Conservation (phyloP, 305 asterid genomes). For the Fraxinus sp. region DNA sequence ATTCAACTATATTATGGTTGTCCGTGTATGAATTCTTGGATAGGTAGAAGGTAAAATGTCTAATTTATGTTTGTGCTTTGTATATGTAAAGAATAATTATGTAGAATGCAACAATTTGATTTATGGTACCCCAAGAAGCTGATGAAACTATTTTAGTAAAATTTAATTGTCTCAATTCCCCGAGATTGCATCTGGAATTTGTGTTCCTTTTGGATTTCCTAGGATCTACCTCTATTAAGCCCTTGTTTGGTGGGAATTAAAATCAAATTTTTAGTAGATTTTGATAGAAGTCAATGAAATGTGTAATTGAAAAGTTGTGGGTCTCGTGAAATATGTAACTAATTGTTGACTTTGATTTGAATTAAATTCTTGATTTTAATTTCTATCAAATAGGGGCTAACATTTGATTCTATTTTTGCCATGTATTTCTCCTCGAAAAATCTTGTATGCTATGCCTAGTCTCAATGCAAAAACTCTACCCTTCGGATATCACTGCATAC, state of each 20-base stretch:
- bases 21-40: not conserved
- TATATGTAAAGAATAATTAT: not conserved
- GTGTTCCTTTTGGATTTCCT: not conserved
- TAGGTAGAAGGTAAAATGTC: not conserved
- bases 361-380: not conserved
- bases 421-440: not conserved
- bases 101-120: not conserved
- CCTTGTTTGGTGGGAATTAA: not conserved
- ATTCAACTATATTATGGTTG: not conserved
- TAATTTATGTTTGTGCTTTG: not conserved
- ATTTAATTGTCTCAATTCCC: not conserved
- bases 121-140: not conserved
- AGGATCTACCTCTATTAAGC: not conserved
- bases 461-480: not conserved
- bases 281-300: not conserved
- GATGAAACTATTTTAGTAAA: not conserved
- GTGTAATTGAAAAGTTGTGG: no score
- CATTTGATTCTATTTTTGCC: not conserved
- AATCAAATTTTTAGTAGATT: not conserved
- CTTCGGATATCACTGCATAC: not conserved
- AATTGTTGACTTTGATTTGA: not conserved
- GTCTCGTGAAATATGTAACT: not conserved
- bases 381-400: not conserved
- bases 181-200: not conserved
- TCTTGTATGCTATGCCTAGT: not conserved